Evolutionary conservation across 768 basidiomycete genomes (phyloP).

Genomic region (Psilocybe subaeruginosa): DNA sequence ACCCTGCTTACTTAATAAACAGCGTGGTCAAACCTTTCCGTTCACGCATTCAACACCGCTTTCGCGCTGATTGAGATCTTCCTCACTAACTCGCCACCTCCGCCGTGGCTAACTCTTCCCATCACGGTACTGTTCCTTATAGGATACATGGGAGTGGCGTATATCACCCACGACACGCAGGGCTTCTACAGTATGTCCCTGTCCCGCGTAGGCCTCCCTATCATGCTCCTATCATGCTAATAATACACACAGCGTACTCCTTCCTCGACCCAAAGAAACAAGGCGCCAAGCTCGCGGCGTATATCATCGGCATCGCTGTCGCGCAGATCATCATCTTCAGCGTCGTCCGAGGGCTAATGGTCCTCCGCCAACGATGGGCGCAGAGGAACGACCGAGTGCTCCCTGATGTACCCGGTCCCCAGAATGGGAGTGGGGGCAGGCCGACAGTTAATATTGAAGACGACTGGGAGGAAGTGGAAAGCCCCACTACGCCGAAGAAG

Average conservation of each 20-base stretch:
- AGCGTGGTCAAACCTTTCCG: slow-evolving; percentile 64
- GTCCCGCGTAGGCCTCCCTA: not conserved
- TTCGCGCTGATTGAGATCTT: slow-evolving; percentile 63
- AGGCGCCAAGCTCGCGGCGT: slow-evolving; percentile 51
- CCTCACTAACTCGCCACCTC: slow-evolving; percentile 52
- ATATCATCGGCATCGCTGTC: slow-evolving; percentile 61
- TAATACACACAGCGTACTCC: slow-evolving; percentile 49
- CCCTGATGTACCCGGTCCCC: not conserved
- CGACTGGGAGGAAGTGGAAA: slow-evolving; percentile 50
- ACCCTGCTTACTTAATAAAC: too few species aligned
- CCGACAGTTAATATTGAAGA: slow-evolving; percentile 23
- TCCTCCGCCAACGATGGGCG: slow-evolving; percentile 36
- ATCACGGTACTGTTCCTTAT: slow-evolving; percentile 52
- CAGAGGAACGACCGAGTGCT: slow-evolving; percentile 18
- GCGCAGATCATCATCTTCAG: slow-evolving; percentile 56
- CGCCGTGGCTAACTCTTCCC: slow-evolving; percentile 55
- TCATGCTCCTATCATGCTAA: not conserved
- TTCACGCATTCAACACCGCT: slow-evolving; percentile 61
- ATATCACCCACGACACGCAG: slow-evolving; percentile 63
- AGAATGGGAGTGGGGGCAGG: slow-evolving; percentile 6
- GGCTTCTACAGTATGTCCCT: slow-evolving; percentile 62
- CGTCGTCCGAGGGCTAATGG: slow-evolving; percentile 43
- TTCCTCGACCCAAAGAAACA: slow-evolving; percentile 62
- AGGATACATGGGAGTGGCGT: slow-evolving; percentile 67
- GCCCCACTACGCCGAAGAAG: slow-evolving; percentile 2